Base-by-base conservation (phyloP, 2,329 filamentous ascomycete species). In the Lecanosticta acicola region DNA sequence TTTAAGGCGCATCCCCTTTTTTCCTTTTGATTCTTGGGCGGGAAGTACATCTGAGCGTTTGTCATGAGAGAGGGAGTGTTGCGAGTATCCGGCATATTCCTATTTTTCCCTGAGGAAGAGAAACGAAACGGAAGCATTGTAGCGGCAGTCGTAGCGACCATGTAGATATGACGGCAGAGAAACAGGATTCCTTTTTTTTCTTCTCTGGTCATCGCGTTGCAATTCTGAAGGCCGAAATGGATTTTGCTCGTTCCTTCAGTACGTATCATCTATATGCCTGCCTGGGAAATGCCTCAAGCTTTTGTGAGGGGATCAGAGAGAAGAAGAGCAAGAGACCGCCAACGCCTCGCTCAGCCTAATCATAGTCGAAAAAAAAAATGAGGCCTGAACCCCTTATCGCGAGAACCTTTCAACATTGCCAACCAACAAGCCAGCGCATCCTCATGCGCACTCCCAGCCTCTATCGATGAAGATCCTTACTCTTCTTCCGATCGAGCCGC, bases 401-500 rank as follows among this genome's bases (percentile, higher is more conserved):
- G n/a, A n/a, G n/a, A n/a, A n/a, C n/a, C n/a, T n/a, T n/a, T n/a
- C n/a, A n/a, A n/a, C n/a, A n/a, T n/a, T n/a, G n/a, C n/a, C n/a
- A n/a, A n/a, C n/a, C n/a, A n/a, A n/a, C n/a, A n/a, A n/a, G n/a
- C n/a, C n/a, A n/a, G n/a, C n/a, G n/a, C n/a, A n/a, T n/a, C 34
- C 34, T 37, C 24, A 11, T 5, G 7, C 11, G 24, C 11, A 5
- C 13, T 11, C 16, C 17, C 11, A 7, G 24, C 16, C n/a, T 35
- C 53, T 42, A 59, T 1, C 55, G 49, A 48, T 62, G 58, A 8
- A 62, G 46, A 44, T 60, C 58, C 38, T 54, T 53, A 50, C 53
- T 56, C 50, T 55, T 58, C 53, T 53, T 53, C 36, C 78, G 71
- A 64, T 88, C 84, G 43, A 85, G 68, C 47, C 76, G 71, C 58